These are phyloP conservation scores for Rhododendron henanense DNA, from an alignment of 148 eudicot species.

Conservation along the genomic window DNA sequence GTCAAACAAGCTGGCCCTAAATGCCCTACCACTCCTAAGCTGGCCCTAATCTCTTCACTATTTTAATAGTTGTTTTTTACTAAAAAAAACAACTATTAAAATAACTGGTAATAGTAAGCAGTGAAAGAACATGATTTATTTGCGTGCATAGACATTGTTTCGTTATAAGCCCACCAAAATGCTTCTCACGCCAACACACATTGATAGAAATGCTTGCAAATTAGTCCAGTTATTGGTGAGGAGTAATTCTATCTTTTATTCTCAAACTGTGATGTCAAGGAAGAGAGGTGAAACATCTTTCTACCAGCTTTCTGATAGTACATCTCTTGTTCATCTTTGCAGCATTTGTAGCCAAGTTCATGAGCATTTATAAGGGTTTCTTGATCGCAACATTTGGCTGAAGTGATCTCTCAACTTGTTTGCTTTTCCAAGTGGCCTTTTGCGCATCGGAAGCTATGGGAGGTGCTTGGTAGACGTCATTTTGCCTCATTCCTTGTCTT, in stretches of 20 bases:
- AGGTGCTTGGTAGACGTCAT: not conserved
- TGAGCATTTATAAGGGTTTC: conserved; percentile 94
- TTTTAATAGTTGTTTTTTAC: too few species aligned
- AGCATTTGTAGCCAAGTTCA: conserved; percentile 97
- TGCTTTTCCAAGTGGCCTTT: not conserved
- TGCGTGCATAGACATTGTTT: not conserved
- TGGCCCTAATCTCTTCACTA: too few species aligned
- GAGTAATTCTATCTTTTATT: not conserved
- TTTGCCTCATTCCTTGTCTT: not conserved
- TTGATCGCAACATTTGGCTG: conserved; percentile 83
- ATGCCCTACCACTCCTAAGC: not conserved
- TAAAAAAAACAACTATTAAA: not conserved
- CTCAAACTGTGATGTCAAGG: not conserved
- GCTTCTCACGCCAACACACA: not conserved
- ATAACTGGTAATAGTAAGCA: not conserved
- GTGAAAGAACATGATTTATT: not conserved
- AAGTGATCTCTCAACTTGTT: conserved; percentile 15
- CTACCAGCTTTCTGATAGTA: not conserved
- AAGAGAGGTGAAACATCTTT: not conserved
- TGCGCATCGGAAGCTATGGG: not conserved
- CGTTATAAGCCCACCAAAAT: not conserved
- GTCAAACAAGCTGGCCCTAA: not conserved
- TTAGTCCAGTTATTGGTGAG: not conserved
- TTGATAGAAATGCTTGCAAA: not conserved
- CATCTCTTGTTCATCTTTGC: conserved; percentile 20